Conservation (phyloP, 2,329 filamentous ascomycete species). For the Calonectria fujianensis region DNA sequence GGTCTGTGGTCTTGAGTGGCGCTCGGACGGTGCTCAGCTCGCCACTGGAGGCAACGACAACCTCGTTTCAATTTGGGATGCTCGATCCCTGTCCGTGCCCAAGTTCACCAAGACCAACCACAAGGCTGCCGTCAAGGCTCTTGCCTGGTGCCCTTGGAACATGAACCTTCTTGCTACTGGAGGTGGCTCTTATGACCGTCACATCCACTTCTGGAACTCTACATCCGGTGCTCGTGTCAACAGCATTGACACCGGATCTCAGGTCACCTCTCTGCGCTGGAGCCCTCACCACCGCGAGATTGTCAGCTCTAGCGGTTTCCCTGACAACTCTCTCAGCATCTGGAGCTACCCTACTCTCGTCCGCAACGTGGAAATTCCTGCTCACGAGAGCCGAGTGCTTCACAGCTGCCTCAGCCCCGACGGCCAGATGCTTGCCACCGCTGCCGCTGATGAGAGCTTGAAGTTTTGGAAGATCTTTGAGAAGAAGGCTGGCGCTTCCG, state of each 20-base stretch:
- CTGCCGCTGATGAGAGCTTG: constrained; percentile 95
- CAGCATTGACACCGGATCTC: constrained; percentile 98
- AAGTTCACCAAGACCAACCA: constrained; percentile 99
- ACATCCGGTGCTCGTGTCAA: constrained; percentile 98
- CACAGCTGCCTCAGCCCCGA: constrained; percentile 98
- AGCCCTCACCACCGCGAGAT: constrained; percentile 98
- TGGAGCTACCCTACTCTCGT: constrained; percentile 99
- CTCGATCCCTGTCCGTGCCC: constrained; percentile 91
- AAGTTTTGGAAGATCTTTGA: constrained; percentile 99
- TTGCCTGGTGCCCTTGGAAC: constrained; percentile 99
- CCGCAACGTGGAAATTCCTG: constrained; percentile 97
- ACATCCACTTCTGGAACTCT: constrained; percentile 99
- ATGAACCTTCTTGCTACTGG: constrained; percentile 97
- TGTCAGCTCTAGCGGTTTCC: constrained; percentile 97
- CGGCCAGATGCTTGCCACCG: constrained; percentile 97
- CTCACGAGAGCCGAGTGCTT: constrained; percentile 96
- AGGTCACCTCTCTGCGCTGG: constrained; percentile 97
- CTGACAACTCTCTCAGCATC: constrained; percentile 99
- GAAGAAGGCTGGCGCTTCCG: constrained; percentile 89
- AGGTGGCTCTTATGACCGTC: constrained; percentile 95
- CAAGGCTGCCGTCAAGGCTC: constrained; percentile 97
- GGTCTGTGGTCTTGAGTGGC: constrained; percentile 98
- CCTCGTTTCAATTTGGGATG: constrained; percentile 99
- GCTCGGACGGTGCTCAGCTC: constrained; percentile 95
- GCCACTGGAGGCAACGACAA: constrained; percentile 99